These are phyloP conservation scores for Trichoderma asperelloides DNA, from an alignment of 495 filamentous ascomycete species.

Conservation along the genomic window DNA sequence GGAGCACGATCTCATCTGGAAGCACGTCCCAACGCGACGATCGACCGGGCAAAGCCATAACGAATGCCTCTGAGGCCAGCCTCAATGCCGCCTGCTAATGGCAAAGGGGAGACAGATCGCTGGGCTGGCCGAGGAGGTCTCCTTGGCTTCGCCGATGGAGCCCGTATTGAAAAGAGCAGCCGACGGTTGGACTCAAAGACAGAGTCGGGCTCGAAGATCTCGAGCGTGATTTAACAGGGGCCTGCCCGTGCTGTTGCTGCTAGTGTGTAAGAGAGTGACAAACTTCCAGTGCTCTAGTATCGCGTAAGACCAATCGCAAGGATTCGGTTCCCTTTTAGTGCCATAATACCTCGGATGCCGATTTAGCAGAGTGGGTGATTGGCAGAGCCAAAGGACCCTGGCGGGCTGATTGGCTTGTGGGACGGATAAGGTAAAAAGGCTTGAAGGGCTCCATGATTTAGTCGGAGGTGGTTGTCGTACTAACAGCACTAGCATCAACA, in stretches of 20 bases:
- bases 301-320: not conserved
- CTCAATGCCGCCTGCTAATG: not conserved
- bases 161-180: not conserved
- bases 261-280: conserved; percentile 8
- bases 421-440: conserved; percentile 5
- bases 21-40: conserved; percentile 24
- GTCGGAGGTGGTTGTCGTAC: not conserved
- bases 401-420: not conserved
- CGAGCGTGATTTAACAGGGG: not conserved
- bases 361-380: not conserved
- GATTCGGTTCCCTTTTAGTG: not conserved
- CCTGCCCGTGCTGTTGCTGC: not conserved
- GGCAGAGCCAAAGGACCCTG: not conserved
- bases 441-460: not conserved
- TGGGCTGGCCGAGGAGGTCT: not conserved
- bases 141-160: not conserved
- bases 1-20: conserved; percentile 68
- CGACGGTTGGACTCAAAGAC: not conserved
- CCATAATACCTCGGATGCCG: not conserved
- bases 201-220: not conserved
- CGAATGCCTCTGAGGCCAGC: not conserved
- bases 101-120: not conserved
- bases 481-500: not conserved
- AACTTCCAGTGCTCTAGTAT: not conserved
- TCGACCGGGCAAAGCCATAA: conserved; percentile 4